Conservation (phyloP, 2,329 filamentous ascomycete genomes). For the Stagonosporopsis chrysanthemi region DNA sequence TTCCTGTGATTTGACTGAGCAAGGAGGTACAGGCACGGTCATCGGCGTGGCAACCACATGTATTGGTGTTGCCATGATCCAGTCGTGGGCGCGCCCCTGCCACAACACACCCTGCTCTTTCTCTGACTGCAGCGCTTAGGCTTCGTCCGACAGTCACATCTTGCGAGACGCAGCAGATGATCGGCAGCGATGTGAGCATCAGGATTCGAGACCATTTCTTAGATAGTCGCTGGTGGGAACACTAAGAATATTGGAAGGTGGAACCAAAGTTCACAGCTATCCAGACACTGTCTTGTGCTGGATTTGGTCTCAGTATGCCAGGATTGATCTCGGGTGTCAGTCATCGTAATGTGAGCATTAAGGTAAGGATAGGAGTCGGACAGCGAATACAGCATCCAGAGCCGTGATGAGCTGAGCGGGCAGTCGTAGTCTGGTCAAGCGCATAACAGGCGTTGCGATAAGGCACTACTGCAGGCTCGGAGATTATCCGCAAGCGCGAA, state of each 20-base stretch:
- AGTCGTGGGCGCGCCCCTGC: constrained; percentile 1
- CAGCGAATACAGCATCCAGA: neutral
- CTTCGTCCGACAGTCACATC: neutral
- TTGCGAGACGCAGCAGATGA: neutral
- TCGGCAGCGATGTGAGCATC: constrained; percentile 2
- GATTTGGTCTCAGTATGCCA: neutral
- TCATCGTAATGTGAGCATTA: neutral
- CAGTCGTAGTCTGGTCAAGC: constrained; percentile 26
- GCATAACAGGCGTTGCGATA: constrained; percentile 33
- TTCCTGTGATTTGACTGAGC: neutral
- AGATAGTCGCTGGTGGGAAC: constrained; percentile 10
- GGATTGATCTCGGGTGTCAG: neutral
- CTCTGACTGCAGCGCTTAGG: neutral
- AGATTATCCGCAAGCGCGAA: constrained; percentile 19
- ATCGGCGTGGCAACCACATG: constrained; percentile 17
- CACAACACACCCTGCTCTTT: constrained; percentile 8
- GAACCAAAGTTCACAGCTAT: constrained; percentile 2
- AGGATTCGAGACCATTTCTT: constrained; percentile 4
- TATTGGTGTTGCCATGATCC: constrained; percentile 7
- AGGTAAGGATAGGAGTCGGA: constrained; percentile 1
- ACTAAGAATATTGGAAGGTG: constrained; percentile 16
- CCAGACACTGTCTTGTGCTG: constrained; percentile 3
- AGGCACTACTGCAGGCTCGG: constrained; percentile 19
- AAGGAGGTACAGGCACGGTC: constrained; percentile 2
- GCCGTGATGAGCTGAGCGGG: constrained; percentile 13